Base-by-base conservation (phyloP, 345 rosid species). In the Lumnitzera littorea region DNA sequence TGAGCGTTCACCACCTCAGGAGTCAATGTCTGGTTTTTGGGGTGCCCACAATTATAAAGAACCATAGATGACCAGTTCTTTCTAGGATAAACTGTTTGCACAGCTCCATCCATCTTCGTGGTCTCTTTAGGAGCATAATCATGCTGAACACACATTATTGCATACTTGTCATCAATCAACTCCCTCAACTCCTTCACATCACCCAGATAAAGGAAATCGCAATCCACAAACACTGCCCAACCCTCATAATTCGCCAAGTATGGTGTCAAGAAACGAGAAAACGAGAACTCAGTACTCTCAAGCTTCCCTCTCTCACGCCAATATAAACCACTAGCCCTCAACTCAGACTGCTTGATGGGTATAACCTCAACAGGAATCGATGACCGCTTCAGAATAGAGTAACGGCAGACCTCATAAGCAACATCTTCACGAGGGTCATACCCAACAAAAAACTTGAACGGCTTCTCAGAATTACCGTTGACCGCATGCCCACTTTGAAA, bases 61-160 rank as follows among this genome's bases (percentile, higher is more conserved):
- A 94, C 99, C 99, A 94, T 94, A 0, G 99, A 94, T 3, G 99
- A 94, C 99, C 96, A 94, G 61, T 94, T 94, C 90, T 94, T 94
- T 76, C 99, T 82, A 0, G 95, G 99, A 69, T 94, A 90, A 43
- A 84, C 91, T 1, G 97, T 94, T 36, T 94, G 99, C 36, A 88
- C 92, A 0, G 91, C 96, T 41, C 99, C 99, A 36, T 94, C 99
- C 99, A 94, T 94, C 77, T 94, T 94, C 0, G 91, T 88, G 62
- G 91, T 81, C 72, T 90, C 97, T 63, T 88, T 90, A 0, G 99
- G 99, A 6, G 89, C 61, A 53, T 94, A 94, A 20, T 94, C 97
- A 50, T 94, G 99, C 54, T 94, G 97, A 46, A 94, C 99, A 53
- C 99, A 90, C 96, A 94, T 94, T 20, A 90, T 58, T 0, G 97